These are phyloP conservation scores for Colletotrichum incanum DNA, from an alignment of 2,329 filamentous ascomycete species.

Conservation along the genomic window DNA sequence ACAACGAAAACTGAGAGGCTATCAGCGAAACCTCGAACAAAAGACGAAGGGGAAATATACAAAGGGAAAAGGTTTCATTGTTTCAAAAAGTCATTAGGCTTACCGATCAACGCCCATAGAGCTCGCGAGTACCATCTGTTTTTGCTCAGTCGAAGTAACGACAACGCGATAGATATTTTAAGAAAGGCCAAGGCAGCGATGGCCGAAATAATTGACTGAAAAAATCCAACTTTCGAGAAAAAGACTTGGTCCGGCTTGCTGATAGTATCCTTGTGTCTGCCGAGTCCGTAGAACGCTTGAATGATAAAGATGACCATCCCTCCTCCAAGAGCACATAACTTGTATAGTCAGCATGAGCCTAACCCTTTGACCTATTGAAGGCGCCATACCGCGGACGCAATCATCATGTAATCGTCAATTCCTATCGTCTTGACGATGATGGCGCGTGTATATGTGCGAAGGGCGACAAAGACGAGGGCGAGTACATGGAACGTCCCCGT, in stretches of 20 bases:
- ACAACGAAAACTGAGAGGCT: slow-evolving; percentile 42
- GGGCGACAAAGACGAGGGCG: slow-evolving; percentile 43
- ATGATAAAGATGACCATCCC: slow-evolving; percentile 57
- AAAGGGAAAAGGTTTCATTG: background rate
- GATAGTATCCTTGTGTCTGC: slow-evolving; percentile 60
- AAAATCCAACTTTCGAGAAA: slow-evolving; percentile 60
- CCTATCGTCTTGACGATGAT: slow-evolving; percentile 47
- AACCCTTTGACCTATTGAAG: background rate
- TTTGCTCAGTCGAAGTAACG: slow-evolving; percentile 45
- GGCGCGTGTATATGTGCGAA: slow-evolving; percentile 44
- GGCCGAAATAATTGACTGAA: slow-evolving; percentile 63
- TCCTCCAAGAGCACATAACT: slow-evolving; percentile 49
- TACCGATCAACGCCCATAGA: slow-evolving; percentile 47
- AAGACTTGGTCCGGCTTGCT: slow-evolving; percentile 50
- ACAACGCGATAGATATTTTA: slow-evolving; percentile 47
- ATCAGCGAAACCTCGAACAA: background rate
- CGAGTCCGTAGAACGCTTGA: slow-evolving; percentile 62
- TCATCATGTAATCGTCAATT: slow-evolving; percentile 50
- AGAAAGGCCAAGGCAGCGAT: slow-evolving; percentile 42
- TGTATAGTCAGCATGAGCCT: slow-evolving; percentile 12
- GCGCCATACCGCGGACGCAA: slow-evolving; percentile 47
- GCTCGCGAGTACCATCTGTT: slow-evolving; percentile 48
- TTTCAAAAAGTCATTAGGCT: background rate
- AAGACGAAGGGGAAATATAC: background rate
- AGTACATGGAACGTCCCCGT: slow-evolving; percentile 46